Percentiles rank a stretch among this genome's conserved stretches.
Conservation (phyloP, 768 basidiomycete genomes). For the Neoboletus brunneissimus region DNA sequence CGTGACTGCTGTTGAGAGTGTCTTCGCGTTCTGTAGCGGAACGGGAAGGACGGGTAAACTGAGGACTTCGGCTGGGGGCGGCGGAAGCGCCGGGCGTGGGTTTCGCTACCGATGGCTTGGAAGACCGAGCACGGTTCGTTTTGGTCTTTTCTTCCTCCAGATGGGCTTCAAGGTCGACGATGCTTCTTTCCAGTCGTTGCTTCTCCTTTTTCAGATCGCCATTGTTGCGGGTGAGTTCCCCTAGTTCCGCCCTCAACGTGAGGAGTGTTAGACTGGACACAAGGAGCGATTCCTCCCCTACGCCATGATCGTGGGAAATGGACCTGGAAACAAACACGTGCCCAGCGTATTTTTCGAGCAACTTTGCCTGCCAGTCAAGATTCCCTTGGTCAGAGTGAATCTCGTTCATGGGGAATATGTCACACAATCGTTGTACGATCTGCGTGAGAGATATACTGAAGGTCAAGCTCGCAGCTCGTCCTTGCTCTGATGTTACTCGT, state of each 20-base stretch:
- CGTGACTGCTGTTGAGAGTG: neutral
- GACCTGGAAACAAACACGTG: slow-evolving; percentile 47
- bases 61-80: neutral
- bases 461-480: slow-evolving; percentile 52
- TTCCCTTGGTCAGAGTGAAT: slow-evolving; percentile 33
- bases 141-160: slow-evolving; percentile 14
- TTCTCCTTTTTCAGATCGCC: slow-evolving; percentile 18
- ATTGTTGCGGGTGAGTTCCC: slow-evolving; percentile 36
- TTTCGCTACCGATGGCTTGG: neutral
- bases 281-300: slow-evolving; percentile 36
- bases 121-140: neutral
- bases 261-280: slow-evolving; percentile 51
- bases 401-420: slow-evolving; percentile 44
- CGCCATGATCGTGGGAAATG: slow-evolving; percentile 10
- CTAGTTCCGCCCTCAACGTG: slow-evolving; percentile 38
- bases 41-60: neutral
- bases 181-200: slow-evolving; percentile 28
- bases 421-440: slow-evolving; percentile 40
- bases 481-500: slow-evolving; percentile 48
- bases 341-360: slow-evolving; percentile 52
- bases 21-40: neutral
- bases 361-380: slow-evolving; percentile 53
- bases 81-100: neutral
- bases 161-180: slow-evolving; percentile 9
- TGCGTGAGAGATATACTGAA: slow-evolving; percentile 43